Base-by-base conservation (phyloP, 768 basidiomycete species). In the Boletus reticuloceps region DNA sequence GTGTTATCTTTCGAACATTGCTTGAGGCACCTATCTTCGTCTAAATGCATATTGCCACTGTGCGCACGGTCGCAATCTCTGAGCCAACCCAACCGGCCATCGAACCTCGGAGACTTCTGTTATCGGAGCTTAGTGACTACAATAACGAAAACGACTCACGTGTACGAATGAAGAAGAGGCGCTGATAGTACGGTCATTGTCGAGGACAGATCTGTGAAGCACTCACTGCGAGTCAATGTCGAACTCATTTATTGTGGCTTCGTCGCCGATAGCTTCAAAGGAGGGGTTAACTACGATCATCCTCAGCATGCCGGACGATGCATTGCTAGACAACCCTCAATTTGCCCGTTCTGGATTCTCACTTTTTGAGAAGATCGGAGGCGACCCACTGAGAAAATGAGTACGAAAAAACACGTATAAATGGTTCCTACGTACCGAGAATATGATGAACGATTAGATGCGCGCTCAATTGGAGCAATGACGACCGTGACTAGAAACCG, bases 1-100 rank as follows among this genome's bases (percentile, higher is more conserved):
- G 34, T 14, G 2, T 36, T 73, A 47, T 79, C 73, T 57, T 77
- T 73, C 19, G 80, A 78, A 65, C 79, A 81, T 22, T 67, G 72
- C 44, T 68, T 65, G 34, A 71, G 69, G 25, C 71, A 74, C 25
- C 70, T 72, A 14, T 54, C 46, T 42, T 72, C 31, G 39, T 41
- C 45, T 17, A 5, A 20, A 42, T 37, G 25, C 36, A 19, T 31
- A 17, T n/a, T 5, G 36, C 49, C 12, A 22, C 7, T n/a, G 45
- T 19, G 19, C n/a, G 13, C 34, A 17, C n/a, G 34, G 31, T 51
- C 27, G 31, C 39, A 53, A 54, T 56, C 19, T 42, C 51, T 44
- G 39, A 53, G 44, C 38, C 16, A 22, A 25, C 25, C 9, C 17
- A 17, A 31, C 44, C 31, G 55, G 2, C 27, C 54, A 52, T 29